Evolutionary conservation across 768 basidiomycete genomes (phyloP).

Genomic region (Auriculariales sp.): DNA sequence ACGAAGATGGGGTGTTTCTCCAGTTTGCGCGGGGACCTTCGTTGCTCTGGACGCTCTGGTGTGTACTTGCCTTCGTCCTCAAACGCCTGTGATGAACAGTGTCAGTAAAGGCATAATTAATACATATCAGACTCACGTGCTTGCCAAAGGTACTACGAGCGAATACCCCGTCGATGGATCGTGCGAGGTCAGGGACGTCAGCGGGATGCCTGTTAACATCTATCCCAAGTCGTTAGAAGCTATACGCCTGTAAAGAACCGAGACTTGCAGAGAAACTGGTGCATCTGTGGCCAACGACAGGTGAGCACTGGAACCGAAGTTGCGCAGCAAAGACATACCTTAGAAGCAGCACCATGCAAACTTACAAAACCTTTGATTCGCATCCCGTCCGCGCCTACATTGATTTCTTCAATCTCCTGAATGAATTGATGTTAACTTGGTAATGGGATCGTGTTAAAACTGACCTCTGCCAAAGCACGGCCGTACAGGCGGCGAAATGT

Average conservation of each 20-base stretch:
- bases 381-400: slow-evolving; percentile 31
- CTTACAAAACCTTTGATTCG: slow-evolving; percentile 74
- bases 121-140: slow-evolving; percentile 35
- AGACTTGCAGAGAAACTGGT: slow-evolving; percentile 73
- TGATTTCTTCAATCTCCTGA: slow-evolving; percentile 58
- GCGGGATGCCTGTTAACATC: slow-evolving; percentile 73
- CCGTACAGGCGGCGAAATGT: slow-evolving; percentile 68
- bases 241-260: slow-evolving; percentile 1
- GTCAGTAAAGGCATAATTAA: not conserved
- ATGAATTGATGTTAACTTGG: slow-evolving; percentile 4
- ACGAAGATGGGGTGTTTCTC: slow-evolving; percentile 78
- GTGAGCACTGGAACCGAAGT: slow-evolving; percentile 12
- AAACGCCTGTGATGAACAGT: slow-evolving; percentile 38
- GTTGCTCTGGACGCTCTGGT: slow-evolving; percentile 31
- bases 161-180: slow-evolving; percentile 51
- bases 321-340: slow-evolving; percentile 27
- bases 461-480: slow-evolving; percentile 51
- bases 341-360: slow-evolving; percentile 57
- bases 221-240: slow-evolving; percentile 15
- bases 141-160: slow-evolving; percentile 56
- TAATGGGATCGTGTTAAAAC: slow-evolving; percentile 9
- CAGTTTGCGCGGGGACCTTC: slow-evolving; percentile 63
- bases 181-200: slow-evolving; percentile 49
- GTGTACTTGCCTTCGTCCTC: slow-evolving; percentile 46
- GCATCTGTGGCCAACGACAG: too few relatives aligned